phyloP scores from a whole-genome alignment of 2,329 filamentous ascomycete species.

The Aureobasidium sp. region DNA sequence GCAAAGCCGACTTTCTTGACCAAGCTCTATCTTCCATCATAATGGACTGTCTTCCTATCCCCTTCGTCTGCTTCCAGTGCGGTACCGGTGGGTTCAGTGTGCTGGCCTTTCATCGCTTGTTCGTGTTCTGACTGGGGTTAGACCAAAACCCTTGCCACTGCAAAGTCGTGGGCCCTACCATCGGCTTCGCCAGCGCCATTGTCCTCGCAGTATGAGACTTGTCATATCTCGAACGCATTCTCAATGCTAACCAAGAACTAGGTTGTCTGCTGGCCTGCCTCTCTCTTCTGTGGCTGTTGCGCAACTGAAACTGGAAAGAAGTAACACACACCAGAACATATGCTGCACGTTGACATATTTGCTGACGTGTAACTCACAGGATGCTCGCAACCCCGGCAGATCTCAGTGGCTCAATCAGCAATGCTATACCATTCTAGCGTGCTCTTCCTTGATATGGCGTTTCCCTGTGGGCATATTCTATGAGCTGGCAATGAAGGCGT shows the following conservation, averaged over 20 bases:
- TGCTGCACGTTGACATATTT: background rate
- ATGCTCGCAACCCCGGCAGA: slow-evolving; percentile 28
- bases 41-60: slow-evolving; percentile 23
- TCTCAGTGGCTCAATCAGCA: slow-evolving; percentile 22
- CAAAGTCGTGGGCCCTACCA: slow-evolving; percentile 31
- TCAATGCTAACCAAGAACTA: background rate
- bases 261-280: slow-evolving; percentile 30
- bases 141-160: slow-evolving; percentile 31
- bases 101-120: background rate
- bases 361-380: slow-evolving; percentile 20
- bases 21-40: background rate
- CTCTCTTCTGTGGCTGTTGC: slow-evolving; percentile 30
- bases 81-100: slow-evolving; percentile 24
- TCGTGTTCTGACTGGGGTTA: background rate
- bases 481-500: background rate
- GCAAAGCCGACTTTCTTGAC: background rate
- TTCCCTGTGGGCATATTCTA: background rate
- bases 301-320: slow-evolving; percentile 29
- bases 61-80: slow-evolving; percentile 29
- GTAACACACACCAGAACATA: background rate
- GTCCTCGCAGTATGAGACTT: slow-evolving; percentile 21
- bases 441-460: background rate
- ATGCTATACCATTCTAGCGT: slow-evolving; percentile 27
- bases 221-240: background rate
- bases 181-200: slow-evolving; percentile 27